Conservation (phyloP, 2,329 filamentous ascomycete species). For the Clathrospora elynae region DNA sequence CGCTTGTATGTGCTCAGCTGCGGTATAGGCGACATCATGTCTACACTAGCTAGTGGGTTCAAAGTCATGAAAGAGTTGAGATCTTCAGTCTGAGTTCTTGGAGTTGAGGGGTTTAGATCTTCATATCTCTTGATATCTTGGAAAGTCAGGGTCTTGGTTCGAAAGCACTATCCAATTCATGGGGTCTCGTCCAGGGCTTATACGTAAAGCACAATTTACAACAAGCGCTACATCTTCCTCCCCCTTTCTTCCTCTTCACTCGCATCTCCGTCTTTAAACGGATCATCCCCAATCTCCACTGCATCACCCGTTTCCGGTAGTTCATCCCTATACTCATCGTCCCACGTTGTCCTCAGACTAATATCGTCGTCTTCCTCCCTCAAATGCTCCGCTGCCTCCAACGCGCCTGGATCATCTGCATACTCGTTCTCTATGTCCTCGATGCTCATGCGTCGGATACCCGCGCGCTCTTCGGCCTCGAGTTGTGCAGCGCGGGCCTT, state of each 20-base stretch:
- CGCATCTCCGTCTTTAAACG: constrained; percentile 52
- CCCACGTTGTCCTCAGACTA: constrained; percentile 57
- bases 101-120: too few species aligned
- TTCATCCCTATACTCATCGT: constrained; percentile 51
- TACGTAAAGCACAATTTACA: too few species aligned
- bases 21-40: too few species aligned
- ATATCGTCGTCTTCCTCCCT: constrained; percentile 60
- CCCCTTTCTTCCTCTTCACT: constrained; percentile 29
- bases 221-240: constrained; percentile 7
- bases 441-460: constrained; percentile 36
- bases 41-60: too few species aligned
- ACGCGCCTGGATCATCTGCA: constrained; percentile 53
- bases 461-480: constrained; percentile 53
- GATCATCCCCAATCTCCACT: constrained; percentile 48
- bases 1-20: too few species aligned
- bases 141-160: too few species aligned
- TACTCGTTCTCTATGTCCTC: constrained; percentile 50
- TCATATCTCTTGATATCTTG: too few species aligned
- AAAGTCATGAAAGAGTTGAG: too few species aligned
- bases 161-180: too few species aligned
- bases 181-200: too few species aligned
- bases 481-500: constrained; percentile 56
- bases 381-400: constrained; percentile 47
- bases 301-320: constrained; percentile 51
- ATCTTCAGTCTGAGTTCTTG: too few species aligned